Conservation (phyloP, 129 eudicot genomes). For the Rutidosis leptorrhynchoides region DNA sequence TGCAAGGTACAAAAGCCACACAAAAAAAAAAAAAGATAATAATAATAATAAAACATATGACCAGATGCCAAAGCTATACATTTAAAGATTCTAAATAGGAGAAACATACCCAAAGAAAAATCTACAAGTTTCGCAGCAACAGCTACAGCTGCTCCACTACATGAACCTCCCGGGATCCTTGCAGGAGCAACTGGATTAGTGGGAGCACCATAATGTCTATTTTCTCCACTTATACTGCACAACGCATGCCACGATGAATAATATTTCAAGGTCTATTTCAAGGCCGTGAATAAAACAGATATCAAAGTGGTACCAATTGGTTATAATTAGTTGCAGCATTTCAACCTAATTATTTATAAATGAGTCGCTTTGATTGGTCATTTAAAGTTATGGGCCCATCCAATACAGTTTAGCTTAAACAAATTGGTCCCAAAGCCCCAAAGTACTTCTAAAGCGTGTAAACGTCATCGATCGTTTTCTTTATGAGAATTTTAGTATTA, state of each 20-base stretch:
- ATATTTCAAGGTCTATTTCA: background rate
- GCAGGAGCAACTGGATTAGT: conserved; percentile 73
- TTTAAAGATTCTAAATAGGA: background rate
- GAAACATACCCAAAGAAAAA: conserved; percentile 66
- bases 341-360: background rate
- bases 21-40: background rate
- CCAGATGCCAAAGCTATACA: background rate
- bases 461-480: conserved; percentile 2
- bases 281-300: background rate
- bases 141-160: conserved; percentile 96
- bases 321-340: conserved; percentile 1
- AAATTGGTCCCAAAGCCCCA: background rate
- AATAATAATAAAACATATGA: background rate
- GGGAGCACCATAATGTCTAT: conserved; percentile 74
- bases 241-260: conserved; percentile 11
- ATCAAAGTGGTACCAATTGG: background rate
- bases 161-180: conserved; percentile 88
- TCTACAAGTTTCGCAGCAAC: conserved; percentile 88
- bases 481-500: background rate
- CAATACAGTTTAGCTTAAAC: too few relatives aligned
- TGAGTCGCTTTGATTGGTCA: background rate
- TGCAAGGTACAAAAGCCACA: background rate
- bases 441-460: background rate
- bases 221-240: conserved; percentile 84
- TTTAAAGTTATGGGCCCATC: too few relatives aligned